Evolutionary conservation across 202 grass and related monocot genomes (phyloP).

Genomic region (Musa balbisiana): DNA sequence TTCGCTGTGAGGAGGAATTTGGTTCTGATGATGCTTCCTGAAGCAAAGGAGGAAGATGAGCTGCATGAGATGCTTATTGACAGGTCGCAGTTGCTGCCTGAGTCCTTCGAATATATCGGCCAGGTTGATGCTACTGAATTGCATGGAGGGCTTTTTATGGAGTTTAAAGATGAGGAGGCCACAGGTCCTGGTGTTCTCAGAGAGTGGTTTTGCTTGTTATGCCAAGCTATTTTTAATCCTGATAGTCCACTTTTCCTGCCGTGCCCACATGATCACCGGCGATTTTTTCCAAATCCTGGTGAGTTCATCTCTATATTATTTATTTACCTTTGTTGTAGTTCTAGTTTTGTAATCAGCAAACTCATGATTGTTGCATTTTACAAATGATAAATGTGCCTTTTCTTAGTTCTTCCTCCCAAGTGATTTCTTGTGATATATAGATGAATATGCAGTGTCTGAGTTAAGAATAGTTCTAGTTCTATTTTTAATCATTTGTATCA

Average conservation of each 20-base stretch:
- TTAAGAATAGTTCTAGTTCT: too few relatives aligned
- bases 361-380: background rate
- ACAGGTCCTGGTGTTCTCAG: constrained; percentile 91
- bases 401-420: too few relatives aligned
- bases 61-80: constrained; percentile 97
- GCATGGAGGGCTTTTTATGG: constrained; percentile 83
- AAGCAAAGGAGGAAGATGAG: constrained; percentile 80
- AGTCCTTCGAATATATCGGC: constrained; percentile 82
- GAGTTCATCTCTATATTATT: constrained; percentile 27
- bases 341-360: background rate
- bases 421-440: too few relatives aligned
- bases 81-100: constrained; percentile 57
- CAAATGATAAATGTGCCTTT: too few relatives aligned
- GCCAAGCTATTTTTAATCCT: constrained; percentile 71
- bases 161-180: constrained; percentile 99
- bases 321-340: background rate
- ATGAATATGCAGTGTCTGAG: too few relatives aligned
- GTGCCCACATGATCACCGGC: constrained; percentile 65
- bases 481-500: too few relatives aligned
- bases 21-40: constrained; percentile 85
- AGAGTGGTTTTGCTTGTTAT: constrained; percentile 95
- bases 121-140: constrained; percentile 47
- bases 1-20: constrained; percentile 84
- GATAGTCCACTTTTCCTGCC: constrained; percentile 77
- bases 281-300: constrained; percentile 97